phyloP scores from a whole-genome alignment of 495 filamentous ascomycete genomes.

The Parathielavia hyrcaniae region DNA sequence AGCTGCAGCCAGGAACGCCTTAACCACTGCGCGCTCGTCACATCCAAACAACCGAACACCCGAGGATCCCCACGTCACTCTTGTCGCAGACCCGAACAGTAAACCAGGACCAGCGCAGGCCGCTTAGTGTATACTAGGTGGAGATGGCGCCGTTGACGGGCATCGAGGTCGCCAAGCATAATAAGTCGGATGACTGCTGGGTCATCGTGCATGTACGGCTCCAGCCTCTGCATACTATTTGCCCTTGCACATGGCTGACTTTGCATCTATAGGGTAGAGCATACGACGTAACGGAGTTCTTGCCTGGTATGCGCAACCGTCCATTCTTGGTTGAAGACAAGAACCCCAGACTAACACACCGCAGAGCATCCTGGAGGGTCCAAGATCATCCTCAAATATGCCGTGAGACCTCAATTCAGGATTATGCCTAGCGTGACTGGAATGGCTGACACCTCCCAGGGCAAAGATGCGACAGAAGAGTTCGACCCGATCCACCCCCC shows the following conservation, averaged over 20 bases:
- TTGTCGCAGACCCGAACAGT: no score
- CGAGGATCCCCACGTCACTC: background rate
- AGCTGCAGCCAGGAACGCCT: no score
- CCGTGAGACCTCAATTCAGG: constrained; percentile 30
- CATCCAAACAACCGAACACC: no score
- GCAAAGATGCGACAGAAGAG: constrained; percentile 78
- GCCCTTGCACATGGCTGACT: background rate
- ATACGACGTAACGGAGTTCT: constrained; percentile 76
- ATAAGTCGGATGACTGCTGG: constrained; percentile 66
- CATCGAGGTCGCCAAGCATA: constrained; percentile 62
- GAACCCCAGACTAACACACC: constrained; percentile 18
- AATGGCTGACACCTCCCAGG: constrained; percentile 33
- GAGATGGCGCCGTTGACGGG: constrained; percentile 47
- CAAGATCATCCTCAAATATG: constrained; percentile 76
- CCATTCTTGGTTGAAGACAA: background rate
- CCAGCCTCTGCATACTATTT: background rate
- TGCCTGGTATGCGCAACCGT: constrained; percentile 38
- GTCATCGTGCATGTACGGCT: constrained; percentile 60
- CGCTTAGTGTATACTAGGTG: background rate
- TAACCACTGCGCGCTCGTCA: no score
- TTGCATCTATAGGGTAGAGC: constrained; percentile 42
- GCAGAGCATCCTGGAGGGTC: constrained; percentile 70
- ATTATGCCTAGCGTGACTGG: background rate
- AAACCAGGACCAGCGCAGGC: background rate
- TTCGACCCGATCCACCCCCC: constrained; percentile 77